Evolutionary conservation across 108 stramenopile genomes (phyloP).

Genomic region (Pseudonitzschia pungens): DNA sequence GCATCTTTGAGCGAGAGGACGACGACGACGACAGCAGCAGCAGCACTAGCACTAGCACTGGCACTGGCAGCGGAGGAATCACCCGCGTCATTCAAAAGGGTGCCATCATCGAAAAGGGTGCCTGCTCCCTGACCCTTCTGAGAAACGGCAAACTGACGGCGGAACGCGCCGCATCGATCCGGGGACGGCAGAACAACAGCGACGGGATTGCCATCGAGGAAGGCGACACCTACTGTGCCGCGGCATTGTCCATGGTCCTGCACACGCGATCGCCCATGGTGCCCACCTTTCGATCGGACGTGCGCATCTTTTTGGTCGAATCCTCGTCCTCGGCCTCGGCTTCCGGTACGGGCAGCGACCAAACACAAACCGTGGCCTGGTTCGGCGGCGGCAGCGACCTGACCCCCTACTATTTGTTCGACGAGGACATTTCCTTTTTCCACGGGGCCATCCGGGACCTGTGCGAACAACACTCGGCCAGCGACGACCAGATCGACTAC

Average conservation of each 20-base stretch:
- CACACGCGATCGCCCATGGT: conserved; percentile 76
- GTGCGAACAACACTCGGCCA: conserved; percentile 55
- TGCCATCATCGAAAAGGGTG: conserved; percentile 90
- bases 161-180: conserved; percentile 78
- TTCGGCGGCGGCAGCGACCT: conserved; percentile 75
- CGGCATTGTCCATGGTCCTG: conserved; percentile 88
- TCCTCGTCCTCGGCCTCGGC: too few relatives aligned
- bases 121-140: conserved; percentile 86
- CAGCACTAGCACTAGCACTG: conserved; percentile 24
- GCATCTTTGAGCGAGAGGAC: conserved; percentile 42
- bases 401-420: conserved; percentile 90
- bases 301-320: conserved; percentile 76
- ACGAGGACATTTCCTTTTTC: conserved; percentile 79
- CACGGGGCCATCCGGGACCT: conserved; percentile 61
- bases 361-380: conserved; percentile 29
- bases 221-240: conserved; percentile 86
- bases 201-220: conserved; percentile 47
- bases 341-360: not conserved
- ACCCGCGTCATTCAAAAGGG: conserved; percentile 91
- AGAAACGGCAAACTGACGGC: conserved; percentile 58
- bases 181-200: conserved; percentile 54
- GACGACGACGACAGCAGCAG: conserved; percentile 15
- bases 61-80: conserved; percentile 69
- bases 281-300: conserved; percentile 91
- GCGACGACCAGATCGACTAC: conserved; percentile 50